Evolutionary conservation across 371 early-diverging fungal genomes (phyloP).

Genomic region (Zancudomyces culisetae): DNA sequence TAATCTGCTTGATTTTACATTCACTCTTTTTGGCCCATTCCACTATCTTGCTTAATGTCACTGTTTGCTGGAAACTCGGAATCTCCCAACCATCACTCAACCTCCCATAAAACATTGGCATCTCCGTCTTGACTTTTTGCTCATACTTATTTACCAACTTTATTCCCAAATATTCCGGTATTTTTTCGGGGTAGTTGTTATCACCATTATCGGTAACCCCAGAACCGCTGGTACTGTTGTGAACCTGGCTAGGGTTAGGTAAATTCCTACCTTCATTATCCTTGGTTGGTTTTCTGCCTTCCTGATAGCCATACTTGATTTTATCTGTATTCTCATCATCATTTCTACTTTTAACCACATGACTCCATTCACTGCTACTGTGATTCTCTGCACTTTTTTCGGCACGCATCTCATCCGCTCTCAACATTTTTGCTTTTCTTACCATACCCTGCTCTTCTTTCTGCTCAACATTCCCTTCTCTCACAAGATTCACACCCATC

Average conservation of each 20-base stretch:
- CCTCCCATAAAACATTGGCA: background rate
- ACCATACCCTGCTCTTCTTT: too few species aligned
- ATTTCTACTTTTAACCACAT: background rate
- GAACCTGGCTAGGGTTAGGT: too few species aligned
- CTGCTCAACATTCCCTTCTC: too few species aligned
- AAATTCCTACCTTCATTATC: background rate
- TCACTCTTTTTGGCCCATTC: conserved; percentile 19
- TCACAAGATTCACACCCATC: too few species aligned
- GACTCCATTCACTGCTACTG: background rate
- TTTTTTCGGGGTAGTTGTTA: conserved; percentile 1
- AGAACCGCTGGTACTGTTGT: too few species aligned
- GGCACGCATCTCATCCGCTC: too few species aligned
- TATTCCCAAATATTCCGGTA: conserved; percentile 17
- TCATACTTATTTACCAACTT: conserved; percentile 23
- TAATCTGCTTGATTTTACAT: conserved; percentile 21
- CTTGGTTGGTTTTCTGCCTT: background rate
- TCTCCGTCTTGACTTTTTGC: conserved; percentile 7
- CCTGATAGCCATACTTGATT: background rate
- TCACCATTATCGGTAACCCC: background rate
- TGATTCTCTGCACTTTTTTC: too few species aligned
- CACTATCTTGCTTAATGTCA: conserved; percentile 13
- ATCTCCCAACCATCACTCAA: conserved; percentile 12
- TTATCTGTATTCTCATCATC: background rate
- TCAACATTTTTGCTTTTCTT: too few species aligned
- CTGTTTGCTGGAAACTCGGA: conserved; percentile 21